Base-by-base conservation (phyloP, 2,329 filamentous ascomycete genomes). In the Pseudophaeomoniella oleicola region DNA sequence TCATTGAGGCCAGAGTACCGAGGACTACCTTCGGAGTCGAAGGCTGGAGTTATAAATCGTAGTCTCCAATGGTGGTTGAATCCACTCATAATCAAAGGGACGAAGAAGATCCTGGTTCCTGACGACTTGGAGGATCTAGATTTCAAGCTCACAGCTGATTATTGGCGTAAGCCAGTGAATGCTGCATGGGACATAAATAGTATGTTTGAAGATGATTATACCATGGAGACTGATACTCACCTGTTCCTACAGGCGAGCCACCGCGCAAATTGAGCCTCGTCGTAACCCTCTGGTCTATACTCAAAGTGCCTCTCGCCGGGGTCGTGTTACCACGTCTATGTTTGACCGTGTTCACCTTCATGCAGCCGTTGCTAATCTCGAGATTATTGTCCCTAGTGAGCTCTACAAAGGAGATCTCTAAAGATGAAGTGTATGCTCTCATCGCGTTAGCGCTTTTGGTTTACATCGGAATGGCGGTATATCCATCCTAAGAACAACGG, bases 341-440 rank as follows among this genome's bases (percentile, higher is more conserved):
- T 6, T 53, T 54, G 16, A 55, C 53, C 1, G 62, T 50, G 3
- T 64, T 68, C 43, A 57, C 47, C 4, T 64, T 66, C 36, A 53
- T 58, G 4, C 64, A 68, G 27, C 63, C 65, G 0, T 60, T 67
- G 16, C 57, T 68, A 16, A 57, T 67, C 42, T 50, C 54, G 17
- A 46, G 53, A 2, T 45, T 55, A 1, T 50, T 63, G 16, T 34
- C 39, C 4, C 54, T 53, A n/a, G 51, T 59, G 2, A 44, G 50
- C n/a, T n/a, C n/a, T n/a, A n/a, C n/a, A n/a, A n/a, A n/a, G n/a
- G n/a, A n/a, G n/a, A n/a, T n/a, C n/a, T n/a, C n/a, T n/a, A n/a
- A n/a, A n/a, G n/a, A n/a, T n/a, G n/a, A n/a, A n/a, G n/a, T n/a
- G n/a, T n/a, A n/a, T n/a, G n/a, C n/a, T n/a, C n/a, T n/a, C n/a